Percentiles rank a stretch among this genome's conserved stretches.
Evolutionary conservation across 768 basidiomycete genomes (phyloP).

Genomic region (Suillus tomentosus): DNA sequence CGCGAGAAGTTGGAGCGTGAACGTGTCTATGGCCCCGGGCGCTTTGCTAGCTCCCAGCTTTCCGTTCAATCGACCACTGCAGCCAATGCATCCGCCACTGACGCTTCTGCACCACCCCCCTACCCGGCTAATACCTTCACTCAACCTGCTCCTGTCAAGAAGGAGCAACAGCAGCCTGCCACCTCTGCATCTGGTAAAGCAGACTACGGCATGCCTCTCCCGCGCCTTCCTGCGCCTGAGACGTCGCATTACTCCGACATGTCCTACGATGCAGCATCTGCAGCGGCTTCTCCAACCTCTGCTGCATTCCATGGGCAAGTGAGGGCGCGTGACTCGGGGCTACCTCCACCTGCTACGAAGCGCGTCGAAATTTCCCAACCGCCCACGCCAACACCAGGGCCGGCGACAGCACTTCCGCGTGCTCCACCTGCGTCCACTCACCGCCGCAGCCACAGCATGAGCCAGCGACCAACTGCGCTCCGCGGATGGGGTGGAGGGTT

Average conservation of each 20-base stretch:
- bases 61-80: conserved; percentile 46
- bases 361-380: conserved; percentile 29
- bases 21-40: conserved; percentile 88
- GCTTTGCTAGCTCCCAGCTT: conserved; percentile 91
- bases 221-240: conserved; percentile 78
- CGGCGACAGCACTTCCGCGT: conserved; percentile 47
- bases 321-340: conserved; percentile 65
- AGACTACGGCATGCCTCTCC: conserved; percentile 83
- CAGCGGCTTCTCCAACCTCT: conserved; percentile 57
- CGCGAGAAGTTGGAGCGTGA: conserved; percentile 96
- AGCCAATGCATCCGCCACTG: conserved; percentile 18
- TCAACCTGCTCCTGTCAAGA: conserved; percentile 34
- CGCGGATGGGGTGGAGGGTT: conserved; percentile 66
- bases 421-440: conserved; percentile 81
- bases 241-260: conserved; percentile 79
- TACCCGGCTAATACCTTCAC: conserved; percentile 33
- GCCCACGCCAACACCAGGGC: conserved; percentile 30
- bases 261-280: conserved; percentile 66
- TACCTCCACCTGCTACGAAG: conserved; percentile 40
- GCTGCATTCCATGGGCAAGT: conserved; percentile 62
- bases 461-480: conserved; percentile 61
- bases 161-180: conserved; percentile 28
- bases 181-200: conserved; percentile 44
- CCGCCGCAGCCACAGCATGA: conserved; percentile 80
- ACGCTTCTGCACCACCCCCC: conserved; percentile 23